Conservation (phyloP, 257 asterid genomes). For the Linaria vulgaris region DNA sequence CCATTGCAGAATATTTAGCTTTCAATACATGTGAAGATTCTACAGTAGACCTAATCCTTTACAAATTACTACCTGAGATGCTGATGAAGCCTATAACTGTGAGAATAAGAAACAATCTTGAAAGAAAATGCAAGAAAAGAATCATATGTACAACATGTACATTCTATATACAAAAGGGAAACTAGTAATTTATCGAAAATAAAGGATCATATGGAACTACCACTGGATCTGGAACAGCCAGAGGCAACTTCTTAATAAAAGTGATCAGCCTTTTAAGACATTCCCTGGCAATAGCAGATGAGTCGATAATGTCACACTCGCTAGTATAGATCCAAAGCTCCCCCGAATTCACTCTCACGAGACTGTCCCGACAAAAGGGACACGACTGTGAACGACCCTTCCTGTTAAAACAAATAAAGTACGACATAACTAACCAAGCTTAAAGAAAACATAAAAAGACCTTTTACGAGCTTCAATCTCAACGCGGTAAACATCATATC, state of each 20-base stretch:
- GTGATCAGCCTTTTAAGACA: constrained; percentile 58
- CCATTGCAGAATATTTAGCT: too few relatives aligned
- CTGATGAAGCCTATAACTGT: constrained; percentile 22
- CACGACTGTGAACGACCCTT: constrained; percentile 73
- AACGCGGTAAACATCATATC: too few relatives aligned
- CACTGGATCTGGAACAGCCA: constrained; percentile 44
- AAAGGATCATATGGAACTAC: constrained; percentile 54
- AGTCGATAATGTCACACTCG: constrained; percentile 57
- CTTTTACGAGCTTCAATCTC: not conserved
- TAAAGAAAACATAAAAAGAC: not conserved
- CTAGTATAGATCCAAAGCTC: constrained; percentile 88
- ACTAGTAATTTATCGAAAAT: constrained; percentile 32
- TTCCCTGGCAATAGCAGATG: constrained; percentile 51
- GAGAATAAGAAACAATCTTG: not conserved
- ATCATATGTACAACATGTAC: constrained; percentile 22
- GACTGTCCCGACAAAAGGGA: constrained; percentile 86
- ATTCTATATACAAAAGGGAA: constrained; percentile 23
- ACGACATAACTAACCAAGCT: not conserved
- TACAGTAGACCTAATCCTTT: not conserved
- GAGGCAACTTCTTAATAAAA: constrained; percentile 65
- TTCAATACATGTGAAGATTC: not conserved
- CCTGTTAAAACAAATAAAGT: constrained; percentile 38
- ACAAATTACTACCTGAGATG: not conserved
- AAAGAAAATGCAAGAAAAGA: constrained; percentile 11
- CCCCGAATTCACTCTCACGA: constrained; percentile 62